Base-by-base conservation (phyloP, 257 asterid genomes). In the Solanum virginianum region DNA sequence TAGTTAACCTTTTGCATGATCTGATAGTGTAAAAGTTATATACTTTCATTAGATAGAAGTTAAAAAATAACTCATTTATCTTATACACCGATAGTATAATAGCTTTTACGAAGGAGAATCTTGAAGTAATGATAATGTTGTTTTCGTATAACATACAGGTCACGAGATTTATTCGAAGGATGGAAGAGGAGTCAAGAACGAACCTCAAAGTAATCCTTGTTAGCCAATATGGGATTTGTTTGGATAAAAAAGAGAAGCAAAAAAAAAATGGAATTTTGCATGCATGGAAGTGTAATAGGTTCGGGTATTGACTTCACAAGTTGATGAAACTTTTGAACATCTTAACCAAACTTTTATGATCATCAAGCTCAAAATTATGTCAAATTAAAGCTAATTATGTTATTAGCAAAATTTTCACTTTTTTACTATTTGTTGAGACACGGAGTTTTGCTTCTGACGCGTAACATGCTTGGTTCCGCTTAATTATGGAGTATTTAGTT, bases 251-350 rank as follows among this genome's bases (percentile, higher is more conserved):
- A 49, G 17, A 12, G 32, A 63, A 62, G 43, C 65, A 69, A 11
- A 36, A 56, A 36, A 56, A 18, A 10, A 9, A 18, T 47, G 84
- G 65, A 6, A 1, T 70, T 86, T 84, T 85, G 84, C 90, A 87
- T 49, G 77, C 20, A n/a, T 47, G 87, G 71, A 86, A 86, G 90
- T 91, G 88, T 87, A 81, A 88, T 86, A 47, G 97, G 98, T 94
- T 93, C 98, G 97, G 94, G 98, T 91, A 94, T 93, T 93, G 97
- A 94, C 96, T 94, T 86, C 82, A 15, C 18, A 75, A 87, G 86
- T 83, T 85, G 83, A 87, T 85, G 86, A 51, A 85, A 87, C 83
- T 43, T 87, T 89, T 87, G 32, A 15, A 43, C 63, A n/a, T 84
- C 74, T 57, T 41, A 32, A 13, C 84, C 55, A 32, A 53, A 22